Evolutionary conservation across 441 rosid genomes (phyloP), one percentile per base, ranked within the genome.

Genomic region (Jatropha multifida): DNA sequence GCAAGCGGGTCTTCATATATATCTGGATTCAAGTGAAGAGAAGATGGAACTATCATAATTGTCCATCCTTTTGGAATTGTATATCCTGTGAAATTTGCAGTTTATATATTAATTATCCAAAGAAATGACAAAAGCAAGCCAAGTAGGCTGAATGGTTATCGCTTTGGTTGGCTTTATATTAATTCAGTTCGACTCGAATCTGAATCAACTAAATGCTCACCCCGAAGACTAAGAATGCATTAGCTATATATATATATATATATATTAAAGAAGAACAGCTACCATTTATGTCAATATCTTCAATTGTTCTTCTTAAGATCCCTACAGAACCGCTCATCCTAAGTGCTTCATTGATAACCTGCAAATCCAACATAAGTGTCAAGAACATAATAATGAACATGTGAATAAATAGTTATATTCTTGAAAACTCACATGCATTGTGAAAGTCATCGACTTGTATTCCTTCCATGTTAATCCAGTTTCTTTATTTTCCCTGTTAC

Each of bases 51-150:
- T 0, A 78, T 20, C 79, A 77, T 65, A 5, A 84, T 51, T 4
- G 80, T 60, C 87, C 87, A 82, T 0, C 82, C 85, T 58, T 61
- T 55, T 32, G 85, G 85, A 80, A 84, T 78, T 1, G 76, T 80
- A 69, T 78, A 84, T 51, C 82, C 85, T 84, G 73, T 42, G 14
- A 64, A 55, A 65, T 72, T 65, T 4, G 52, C 49, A 37, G 9
- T 27, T 32, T 32, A 32, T 2, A 32, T 32, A 32, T 32, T 32
- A 32, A 32, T 32, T 32, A 32, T 32, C 1, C 32, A 32, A 32
- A 32, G 32, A 32, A 32, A 32, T 32, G 32, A 32, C 2, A 2
- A 32, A 32, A 32, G 32, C 32, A 32, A 32, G 32, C 32, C 2
- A 32, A 32, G 32, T 32, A 32, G 1, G 32, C 32, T 32, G 32